Conservation (phyloP, 1,284 basidiomycete species). For the Cryptococcus amylolentus region DNA sequence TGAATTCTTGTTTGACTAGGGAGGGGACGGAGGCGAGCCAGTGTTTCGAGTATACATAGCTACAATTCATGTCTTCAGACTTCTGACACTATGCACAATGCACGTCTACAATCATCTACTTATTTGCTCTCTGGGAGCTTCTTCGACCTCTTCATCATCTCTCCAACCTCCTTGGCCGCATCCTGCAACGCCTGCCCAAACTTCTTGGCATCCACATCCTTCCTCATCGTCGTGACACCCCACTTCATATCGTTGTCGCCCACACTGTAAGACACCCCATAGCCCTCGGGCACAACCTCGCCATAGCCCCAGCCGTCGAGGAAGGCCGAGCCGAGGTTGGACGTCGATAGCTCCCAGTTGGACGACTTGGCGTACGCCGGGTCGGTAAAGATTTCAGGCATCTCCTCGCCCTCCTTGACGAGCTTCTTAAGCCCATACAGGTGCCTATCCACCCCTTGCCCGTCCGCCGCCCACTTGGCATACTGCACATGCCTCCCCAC, state of each 20-base stretch:
- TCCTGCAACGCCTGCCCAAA: conserved; percentile 70
- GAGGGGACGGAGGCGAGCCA: too few relatives aligned
- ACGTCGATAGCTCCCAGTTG: conserved; percentile 92
- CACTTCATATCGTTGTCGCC: conserved; percentile 83
- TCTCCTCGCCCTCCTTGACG: conserved; percentile 67
- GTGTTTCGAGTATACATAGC: too few relatives aligned
- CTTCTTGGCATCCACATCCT: conserved; percentile 50
- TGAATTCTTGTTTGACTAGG: too few relatives aligned
- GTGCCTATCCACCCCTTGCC: conserved; percentile 92
- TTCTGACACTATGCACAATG: background rate
- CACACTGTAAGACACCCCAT: conserved; percentile 89
- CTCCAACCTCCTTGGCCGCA: conserved; percentile 70
- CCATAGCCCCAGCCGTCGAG: conserved; percentile 97
- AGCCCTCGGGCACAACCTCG: conserved; percentile 90
- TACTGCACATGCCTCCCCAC: conserved; percentile 81
- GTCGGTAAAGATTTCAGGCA: conserved; percentile 78
- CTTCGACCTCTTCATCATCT: conserved; percentile 68
- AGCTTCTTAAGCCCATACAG: conserved; percentile 89
- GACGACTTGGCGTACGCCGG: conserved; percentile 64
- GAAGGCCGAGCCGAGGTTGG: conserved; percentile 75
- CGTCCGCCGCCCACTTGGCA: conserved; percentile 85
- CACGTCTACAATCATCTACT: background rate
- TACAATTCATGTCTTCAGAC: background rate
- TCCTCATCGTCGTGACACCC: conserved; percentile 74
- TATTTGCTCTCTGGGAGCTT: background rate